Percentiles rank a stretch among this genome's conserved stretches.
phyloP scores from a whole-genome alignment of 768 basidiomycete genomes.

The Tephrocybe rancida region DNA sequence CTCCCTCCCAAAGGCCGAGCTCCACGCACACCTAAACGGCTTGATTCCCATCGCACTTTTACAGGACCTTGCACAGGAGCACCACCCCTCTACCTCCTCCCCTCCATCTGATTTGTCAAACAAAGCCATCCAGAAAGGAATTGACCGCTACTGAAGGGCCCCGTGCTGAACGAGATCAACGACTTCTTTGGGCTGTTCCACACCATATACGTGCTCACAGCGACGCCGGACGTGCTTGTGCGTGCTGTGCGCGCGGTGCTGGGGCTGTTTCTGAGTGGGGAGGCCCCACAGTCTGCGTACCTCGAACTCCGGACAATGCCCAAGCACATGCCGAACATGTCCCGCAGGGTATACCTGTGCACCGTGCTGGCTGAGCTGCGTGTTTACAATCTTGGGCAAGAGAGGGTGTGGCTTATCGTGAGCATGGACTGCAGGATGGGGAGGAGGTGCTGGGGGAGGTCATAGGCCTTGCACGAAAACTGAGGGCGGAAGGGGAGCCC shows the following conservation, averaged over 20 bases:
- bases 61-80: slow-evolving; percentile 59
- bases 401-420: slow-evolving; percentile 63
- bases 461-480: slow-evolving; percentile 52
- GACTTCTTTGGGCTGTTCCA: slow-evolving; percentile 81
- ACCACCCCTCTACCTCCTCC: slow-evolving; percentile 18
- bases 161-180: slow-evolving; percentile 51
- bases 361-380: too few relatives aligned
- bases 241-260: slow-evolving; percentile 68
- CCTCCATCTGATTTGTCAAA: slow-evolving; percentile 19
- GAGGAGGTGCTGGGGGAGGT: slow-evolving; percentile 52
- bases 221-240: slow-evolving; percentile 54
- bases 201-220: slow-evolving; percentile 77
- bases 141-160: slow-evolving; percentile 44
- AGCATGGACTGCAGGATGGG: slow-evolving; percentile 78
- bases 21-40: slow-evolving; percentile 86
- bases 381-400: slow-evolving; percentile 39
- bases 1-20: slow-evolving; percentile 75
- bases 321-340: slow-evolving; percentile 58
- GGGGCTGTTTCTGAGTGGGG: slow-evolving; percentile 54
- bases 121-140: slow-evolving; percentile 29
- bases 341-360: slow-evolving; percentile 60
- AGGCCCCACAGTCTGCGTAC: slow-evolving; percentile 60
- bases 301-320: slow-evolving; percentile 88
- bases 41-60: slow-evolving; percentile 73
- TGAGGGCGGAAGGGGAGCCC: slow-evolving; percentile 59